Evolutionary conservation across 257 asterid species (phyloP), one percentile per base, ranked within the genome.

Genomic region (Plantago major): DNA sequence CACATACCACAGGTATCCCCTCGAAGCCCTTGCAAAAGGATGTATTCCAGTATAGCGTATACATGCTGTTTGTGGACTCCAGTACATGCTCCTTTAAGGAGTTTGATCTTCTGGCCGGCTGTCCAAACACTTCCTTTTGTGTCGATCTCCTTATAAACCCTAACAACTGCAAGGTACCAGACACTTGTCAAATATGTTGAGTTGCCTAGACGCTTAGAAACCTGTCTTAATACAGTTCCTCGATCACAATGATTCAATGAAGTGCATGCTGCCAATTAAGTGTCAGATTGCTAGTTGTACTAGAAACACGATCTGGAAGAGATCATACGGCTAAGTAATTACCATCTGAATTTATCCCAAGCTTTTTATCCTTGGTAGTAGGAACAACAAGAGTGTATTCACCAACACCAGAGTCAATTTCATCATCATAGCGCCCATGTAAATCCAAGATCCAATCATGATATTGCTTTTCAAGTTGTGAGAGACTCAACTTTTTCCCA

Each of bases 1-100:
- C 10, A 78, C 89, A 74, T 80, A 84, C 95, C 80, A 49, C 89
- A 79, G 9, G 79, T 64, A 59, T 89, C 95, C 52, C 88, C 97
- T 15, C 42, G 66, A 43, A 69, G 74, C 65, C 93, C 88, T 77
- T 82, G 90, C 66, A 86, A 74, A 70, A 86, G 65, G 22, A 89
- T 73, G 63, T 62, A 83, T 73, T 89, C 89, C 63, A 89, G 69
- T 12, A 89, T 86, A 15, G 89, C 95, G 71, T 40, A 89, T 30
- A 69, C 67, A 46, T 84, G 71, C 50, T 38, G 28, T 3, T 62
- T 79, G 45, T 79, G 84, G 58, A 62, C 68, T 44, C 94, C 94
- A 2, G 77, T 8, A 46, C 75, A 89, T 38, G 97, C 97, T 62
- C 97, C 97, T 70, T 72, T 86, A 11, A 82, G 57, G 65, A 86